Evolutionary conservation across 164 flowering plant species (phyloP).

Genomic region (Taxillus chinensis): DNA sequence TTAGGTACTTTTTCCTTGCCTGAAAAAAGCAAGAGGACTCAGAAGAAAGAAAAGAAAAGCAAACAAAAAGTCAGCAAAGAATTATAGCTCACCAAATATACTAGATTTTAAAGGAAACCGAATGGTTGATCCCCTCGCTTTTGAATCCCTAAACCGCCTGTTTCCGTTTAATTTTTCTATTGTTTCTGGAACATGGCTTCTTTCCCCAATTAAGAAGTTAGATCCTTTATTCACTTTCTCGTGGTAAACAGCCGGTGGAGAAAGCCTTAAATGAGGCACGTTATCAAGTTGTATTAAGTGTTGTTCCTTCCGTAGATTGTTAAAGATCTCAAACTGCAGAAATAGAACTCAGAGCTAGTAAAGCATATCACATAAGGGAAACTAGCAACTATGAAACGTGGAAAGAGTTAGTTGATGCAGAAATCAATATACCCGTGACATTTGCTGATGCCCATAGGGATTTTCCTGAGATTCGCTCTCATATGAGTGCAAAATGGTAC

Average conservation of each 20-base stretch:
- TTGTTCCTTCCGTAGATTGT: constrained; percentile 52
- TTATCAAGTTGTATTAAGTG: constrained; percentile 47
- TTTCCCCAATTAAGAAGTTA: constrained; percentile 38
- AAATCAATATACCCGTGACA: constrained; percentile 54
- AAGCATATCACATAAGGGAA: not conserved
- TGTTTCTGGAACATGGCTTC: constrained; percentile 30
- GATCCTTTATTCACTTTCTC: constrained; percentile 75
- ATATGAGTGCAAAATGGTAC: constrained; percentile 24
- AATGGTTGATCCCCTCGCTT: constrained; percentile 54
- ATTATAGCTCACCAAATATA: constrained; percentile 57
- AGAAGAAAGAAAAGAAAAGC: no score
- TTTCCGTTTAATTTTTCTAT: constrained; percentile 33
- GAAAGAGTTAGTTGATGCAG: not conserved
- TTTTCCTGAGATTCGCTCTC: constrained; percentile 54
- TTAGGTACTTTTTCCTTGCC: no score
- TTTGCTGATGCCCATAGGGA: constrained; percentile 45
- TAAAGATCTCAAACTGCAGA: constrained; percentile 82
- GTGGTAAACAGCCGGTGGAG: constrained; percentile 93
- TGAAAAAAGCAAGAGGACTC: no score
- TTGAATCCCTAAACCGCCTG: constrained; percentile 45
- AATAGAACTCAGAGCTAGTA: constrained; percentile 8
- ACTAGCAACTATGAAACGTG: not conserved
- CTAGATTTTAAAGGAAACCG: constrained; percentile 61
- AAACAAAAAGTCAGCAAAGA: not conserved
- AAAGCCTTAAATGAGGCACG: constrained; percentile 73